Conservation (phyloP, 2,329 filamentous ascomycete genomes). For the Domatiomyces catenatus region DNA sequence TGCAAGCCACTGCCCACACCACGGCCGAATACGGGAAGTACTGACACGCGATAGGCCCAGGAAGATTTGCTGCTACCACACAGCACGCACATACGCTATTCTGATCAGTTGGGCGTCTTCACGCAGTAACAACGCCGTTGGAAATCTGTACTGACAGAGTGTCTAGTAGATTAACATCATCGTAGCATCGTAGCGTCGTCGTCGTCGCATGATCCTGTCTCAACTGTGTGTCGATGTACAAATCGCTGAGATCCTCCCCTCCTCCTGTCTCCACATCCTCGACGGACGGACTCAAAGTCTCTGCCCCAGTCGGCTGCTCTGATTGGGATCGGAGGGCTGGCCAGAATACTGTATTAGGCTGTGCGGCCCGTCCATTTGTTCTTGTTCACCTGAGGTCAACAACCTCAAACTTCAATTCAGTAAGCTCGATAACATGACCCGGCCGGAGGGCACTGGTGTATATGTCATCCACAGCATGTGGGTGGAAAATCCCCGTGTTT, state of each 20-base stretch:
- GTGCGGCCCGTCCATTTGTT: background rate
- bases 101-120: background rate
- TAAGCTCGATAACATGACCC: constrained; percentile 55
- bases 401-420: constrained; percentile 50
- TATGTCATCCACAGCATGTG: constrained; percentile 52
- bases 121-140: background rate
- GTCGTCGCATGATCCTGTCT: background rate
- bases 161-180: background rate
- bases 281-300: background rate
- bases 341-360: background rate
- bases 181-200: background rate
- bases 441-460: constrained; percentile 61
- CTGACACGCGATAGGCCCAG: background rate
- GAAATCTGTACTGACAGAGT: too few relatives aligned
- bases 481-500: constrained; percentile 71
- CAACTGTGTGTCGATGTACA: background rate
- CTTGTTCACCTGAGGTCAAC: constrained; percentile 40
- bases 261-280: background rate
- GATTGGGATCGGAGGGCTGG: background rate
- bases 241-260: background rate
- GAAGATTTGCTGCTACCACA: background rate
- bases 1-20: background rate
- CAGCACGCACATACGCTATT: background rate
- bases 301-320: background rate
- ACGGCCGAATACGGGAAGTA: background rate